phyloP scores from a whole-genome alignment of 345 rosid genomes.

The Sisymbrium irio region DNA sequence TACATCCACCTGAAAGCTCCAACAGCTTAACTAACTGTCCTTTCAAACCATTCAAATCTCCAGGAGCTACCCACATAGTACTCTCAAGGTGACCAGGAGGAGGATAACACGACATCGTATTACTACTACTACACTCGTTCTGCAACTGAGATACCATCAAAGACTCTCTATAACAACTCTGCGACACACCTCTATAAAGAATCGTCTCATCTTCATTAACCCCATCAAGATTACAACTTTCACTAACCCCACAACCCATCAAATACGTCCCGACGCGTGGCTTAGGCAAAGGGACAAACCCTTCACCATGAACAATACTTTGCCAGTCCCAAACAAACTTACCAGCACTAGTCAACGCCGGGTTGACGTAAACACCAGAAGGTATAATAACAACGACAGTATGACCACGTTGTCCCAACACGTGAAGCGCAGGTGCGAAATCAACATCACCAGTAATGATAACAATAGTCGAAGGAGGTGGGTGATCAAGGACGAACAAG shows the following conservation, averaged over 20 bases:
- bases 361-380: constrained; percentile 72
- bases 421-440: constrained; percentile 93
- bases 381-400: constrained; percentile 86
- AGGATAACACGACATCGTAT: constrained; percentile 46
- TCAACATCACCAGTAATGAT: constrained; percentile 97
- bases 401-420: constrained; percentile 92
- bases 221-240: constrained; percentile 37
- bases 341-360: constrained; percentile 88
- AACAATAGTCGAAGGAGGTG: constrained; percentile 81
- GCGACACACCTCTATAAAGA: constrained; percentile 59
- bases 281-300: constrained; percentile 60
- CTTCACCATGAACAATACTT: constrained; percentile 94
- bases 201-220: constrained; percentile 75
- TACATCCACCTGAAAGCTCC: constrained; percentile 77
- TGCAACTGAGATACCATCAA: constrained; percentile 49
- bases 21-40: constrained; percentile 76
- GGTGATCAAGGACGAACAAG: constrained; percentile 87
- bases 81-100: constrained; percentile 60
- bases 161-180: constrained; percentile 58
- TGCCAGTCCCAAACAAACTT: constrained; percentile 98
- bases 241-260: constrained; percentile 50
- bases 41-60: constrained; percentile 80
- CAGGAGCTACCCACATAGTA: constrained; percentile 85
- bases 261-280: constrained; percentile 49
- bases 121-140: constrained; percentile 30